Evolutionary conservation across 495 filamentous ascomycete species (phyloP).

Genomic region (Hyaloscypha hepaticicola): DNA sequence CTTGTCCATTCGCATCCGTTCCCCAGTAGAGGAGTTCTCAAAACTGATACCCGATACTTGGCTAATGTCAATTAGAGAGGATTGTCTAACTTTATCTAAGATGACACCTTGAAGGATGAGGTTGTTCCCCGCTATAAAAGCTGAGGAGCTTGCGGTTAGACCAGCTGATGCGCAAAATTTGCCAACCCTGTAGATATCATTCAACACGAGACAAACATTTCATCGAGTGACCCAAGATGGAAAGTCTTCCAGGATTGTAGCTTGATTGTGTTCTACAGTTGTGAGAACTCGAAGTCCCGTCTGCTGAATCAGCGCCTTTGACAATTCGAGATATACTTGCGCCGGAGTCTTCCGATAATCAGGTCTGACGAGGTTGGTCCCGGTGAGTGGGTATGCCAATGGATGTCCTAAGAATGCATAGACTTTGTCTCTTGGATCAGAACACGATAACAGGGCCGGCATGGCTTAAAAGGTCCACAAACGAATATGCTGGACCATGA

Average conservation of each 20-base stretch:
- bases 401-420: constrained; percentile 29
- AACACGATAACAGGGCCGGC: constrained; percentile 7
- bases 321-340: constrained; percentile 23
- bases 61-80: neutral
- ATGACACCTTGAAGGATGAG: constrained; percentile 10
- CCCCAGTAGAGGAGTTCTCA: constrained; percentile 7
- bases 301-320: constrained; percentile 16
- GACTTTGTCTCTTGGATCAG: constrained; percentile 30
- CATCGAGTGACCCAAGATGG: constrained; percentile 35
- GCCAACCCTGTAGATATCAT: constrained; percentile 10
- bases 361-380: constrained; percentile 9
- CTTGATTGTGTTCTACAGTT: neutral
- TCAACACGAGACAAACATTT: constrained; percentile 8
- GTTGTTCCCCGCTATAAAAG: neutral
- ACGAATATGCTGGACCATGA: neutral
- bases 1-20: neutral
- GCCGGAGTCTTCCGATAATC: constrained; percentile 18
- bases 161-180: constrained; percentile 5
- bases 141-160: neutral
- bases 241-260: constrained; percentile 1
- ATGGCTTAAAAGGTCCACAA: constrained; percentile 14
- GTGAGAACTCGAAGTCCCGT: constrained; percentile 24
- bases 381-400: neutral
- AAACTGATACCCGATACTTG: constrained; percentile 5
- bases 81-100: constrained; percentile 6